Base-by-base conservation (phyloP, 2,329 filamentous ascomycete genomes). In the Kalaharituber pfeilii region DNA sequence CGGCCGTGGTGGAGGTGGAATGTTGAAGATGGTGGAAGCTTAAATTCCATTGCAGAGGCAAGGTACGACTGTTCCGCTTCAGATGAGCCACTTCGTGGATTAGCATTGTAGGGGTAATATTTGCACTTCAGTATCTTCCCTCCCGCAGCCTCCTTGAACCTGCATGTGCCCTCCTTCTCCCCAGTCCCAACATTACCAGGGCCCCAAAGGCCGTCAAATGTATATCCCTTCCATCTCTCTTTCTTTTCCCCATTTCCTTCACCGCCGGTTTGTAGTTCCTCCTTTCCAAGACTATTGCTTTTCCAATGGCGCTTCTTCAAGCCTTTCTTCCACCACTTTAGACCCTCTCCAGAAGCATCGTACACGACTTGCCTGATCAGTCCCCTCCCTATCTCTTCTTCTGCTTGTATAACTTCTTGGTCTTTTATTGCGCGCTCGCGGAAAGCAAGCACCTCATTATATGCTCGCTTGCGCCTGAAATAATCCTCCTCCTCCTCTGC, bases 41-140 rank as follows among this genome's bases (percentile, higher is more conserved):
- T 61, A 47, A 59, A 60, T 30, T 61, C 59, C 3, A 60, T 45
- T 5, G 59, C 59, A 15, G 56, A 58, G 6, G 60, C 53, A 3
- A 60, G 54, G 5, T 57, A 59, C 2, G 57, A 57, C 22, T 49
- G 45, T 25, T n/a, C n/a, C n/a, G n/a, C n/a, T n/a, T n/a, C 52
- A 57, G 3, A 51, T 39, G 15, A 20, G 18, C 20, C 50, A 55
- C 28, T 44, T 44, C 39, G 51, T 15, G 6, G 15, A 36, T 30
- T 47, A 11, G 11, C 24, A 25, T 22, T 47, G 3, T 15, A 55
- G 50, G 57, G 57, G 22, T 61, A 61, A 50, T 61, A 61, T 50
- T 61, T 61, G 26, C 57, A 60, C 57, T 60, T 59, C 27, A 60
- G 20, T 30, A 51, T 58, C 49, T 56, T 59, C n/a, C 59, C 59